Conservation (phyloP, 441 rosid genomes). For the Populus hybrid region DNA sequence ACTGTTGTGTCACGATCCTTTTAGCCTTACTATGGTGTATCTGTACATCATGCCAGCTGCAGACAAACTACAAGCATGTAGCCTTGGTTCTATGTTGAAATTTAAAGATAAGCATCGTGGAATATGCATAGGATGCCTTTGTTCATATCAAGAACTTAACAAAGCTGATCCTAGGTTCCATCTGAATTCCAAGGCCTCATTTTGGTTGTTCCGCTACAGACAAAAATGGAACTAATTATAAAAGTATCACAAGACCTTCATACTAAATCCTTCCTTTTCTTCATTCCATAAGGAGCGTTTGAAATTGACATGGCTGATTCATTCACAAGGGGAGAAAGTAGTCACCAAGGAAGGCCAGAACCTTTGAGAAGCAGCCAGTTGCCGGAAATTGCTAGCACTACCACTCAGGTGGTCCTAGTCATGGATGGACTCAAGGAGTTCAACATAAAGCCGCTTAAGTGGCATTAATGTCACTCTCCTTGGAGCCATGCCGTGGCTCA, state of each 20-base stretch:
- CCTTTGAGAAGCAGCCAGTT: slow-evolving; percentile 12
- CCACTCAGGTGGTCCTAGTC: slow-evolving; percentile 39
- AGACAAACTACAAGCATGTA: background rate
- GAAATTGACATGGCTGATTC: slow-evolving; percentile 12
- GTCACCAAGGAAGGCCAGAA: slow-evolving; percentile 4
- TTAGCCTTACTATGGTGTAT: background rate
- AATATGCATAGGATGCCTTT: slow-evolving; percentile 4
- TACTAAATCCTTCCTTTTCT: background rate
- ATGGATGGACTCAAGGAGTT: slow-evolving; percentile 51
- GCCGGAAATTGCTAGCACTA: slow-evolving; percentile 14
- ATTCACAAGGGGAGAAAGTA: slow-evolving; percentile 9
- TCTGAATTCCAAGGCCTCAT: background rate
- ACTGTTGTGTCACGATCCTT: background rate
- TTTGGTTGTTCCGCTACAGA: background rate
- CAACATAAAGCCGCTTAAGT: slow-evolving; percentile 33
- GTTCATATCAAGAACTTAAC: background rate
- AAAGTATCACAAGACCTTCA: background rate
- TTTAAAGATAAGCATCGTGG: background rate
- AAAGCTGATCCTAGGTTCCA: slow-evolving; percentile 3
- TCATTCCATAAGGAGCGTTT: background rate
- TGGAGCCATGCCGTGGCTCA: slow-evolving; percentile 57
- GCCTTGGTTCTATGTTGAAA: background rate
- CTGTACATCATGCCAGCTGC: background rate
- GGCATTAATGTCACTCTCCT: slow-evolving; percentile 36
- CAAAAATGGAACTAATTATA: background rate